phyloP scores from a whole-genome alignment of 441 rosid species.

The Gossypium aridum region DNA sequence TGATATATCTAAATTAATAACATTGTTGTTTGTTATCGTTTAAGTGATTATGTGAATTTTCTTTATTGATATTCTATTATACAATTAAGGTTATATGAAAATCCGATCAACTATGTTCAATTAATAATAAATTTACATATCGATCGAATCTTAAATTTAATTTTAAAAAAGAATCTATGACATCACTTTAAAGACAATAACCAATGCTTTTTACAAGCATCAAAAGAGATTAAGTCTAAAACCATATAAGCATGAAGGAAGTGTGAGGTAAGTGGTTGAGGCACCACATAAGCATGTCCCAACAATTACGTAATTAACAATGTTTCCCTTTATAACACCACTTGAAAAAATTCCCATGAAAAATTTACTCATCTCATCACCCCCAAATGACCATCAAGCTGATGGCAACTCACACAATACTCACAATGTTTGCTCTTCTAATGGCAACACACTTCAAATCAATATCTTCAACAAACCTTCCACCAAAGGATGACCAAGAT shows the following conservation, averaged over 20 bases:
- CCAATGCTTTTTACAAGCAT: no score
- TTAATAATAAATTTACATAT: no score
- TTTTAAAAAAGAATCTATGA: background rate
- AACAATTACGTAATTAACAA: background rate
- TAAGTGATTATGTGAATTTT: no score
- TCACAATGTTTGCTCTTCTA: conserved; percentile 16
- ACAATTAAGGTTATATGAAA: no score
- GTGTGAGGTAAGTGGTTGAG: conserved; percentile 1
- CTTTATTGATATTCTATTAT: no score
- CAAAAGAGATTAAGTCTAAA: no score
- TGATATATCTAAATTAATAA: no score
- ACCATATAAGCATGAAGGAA: background rate
- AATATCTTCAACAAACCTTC: conserved; percentile 13
- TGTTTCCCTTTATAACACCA: background rate
- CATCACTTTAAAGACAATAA: no score
- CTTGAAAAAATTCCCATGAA: background rate
- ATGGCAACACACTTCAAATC: conserved; percentile 12
- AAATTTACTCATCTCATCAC: background rate
- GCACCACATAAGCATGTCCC: conserved; percentile 4
- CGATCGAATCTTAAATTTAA: no score
- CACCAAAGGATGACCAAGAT: conserved; percentile 17
- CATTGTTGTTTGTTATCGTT: no score
- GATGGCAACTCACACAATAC: background rate
- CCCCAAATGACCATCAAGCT: background rate
- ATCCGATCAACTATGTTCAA: no score